These are phyloP conservation scores for Amanita pallidorosea DNA, from an alignment of 768 basidiomycete species.

Conservation along the genomic window DNA sequence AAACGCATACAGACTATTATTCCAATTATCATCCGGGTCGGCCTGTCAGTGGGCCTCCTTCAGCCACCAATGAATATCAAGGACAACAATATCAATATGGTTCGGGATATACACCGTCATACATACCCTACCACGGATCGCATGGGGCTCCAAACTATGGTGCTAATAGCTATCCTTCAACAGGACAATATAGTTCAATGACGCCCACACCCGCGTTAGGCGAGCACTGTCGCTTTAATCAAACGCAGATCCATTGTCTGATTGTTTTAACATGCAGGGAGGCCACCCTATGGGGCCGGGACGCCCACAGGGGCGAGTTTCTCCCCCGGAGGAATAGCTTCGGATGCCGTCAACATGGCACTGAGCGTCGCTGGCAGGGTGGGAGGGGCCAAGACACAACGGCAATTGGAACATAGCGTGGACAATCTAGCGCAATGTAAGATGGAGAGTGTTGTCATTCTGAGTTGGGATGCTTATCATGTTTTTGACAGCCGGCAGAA, in stretches of 20 bases:
- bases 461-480: constrained; percentile 3
- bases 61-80: neutral
- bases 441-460: constrained; percentile 1
- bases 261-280: neutral
- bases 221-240: neutral
- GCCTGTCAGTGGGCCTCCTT: neutral
- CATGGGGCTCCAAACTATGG: neutral
- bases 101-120: neutral
- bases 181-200: neutral
- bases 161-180: neutral
- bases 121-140: neutral
- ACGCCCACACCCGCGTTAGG: neutral
- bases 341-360: constrained; percentile 30
- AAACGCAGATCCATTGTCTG: neutral
- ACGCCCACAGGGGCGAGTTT: neutral
- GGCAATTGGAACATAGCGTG: constrained; percentile 37
- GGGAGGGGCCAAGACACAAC: constrained; percentile 38
- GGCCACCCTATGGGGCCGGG: neutral
- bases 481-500: constrained; percentile 25
- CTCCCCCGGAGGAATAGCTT: constrained; percentile 15
- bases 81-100: neutral
- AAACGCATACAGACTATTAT: neutral
- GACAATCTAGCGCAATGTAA: constrained; percentile 37
- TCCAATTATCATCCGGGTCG: neutral
- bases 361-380: constrained; percentile 43